Percentiles rank a stretch among this genome's conserved stretches.
These are phyloP conservation scores for Glycyrrhiza uralensis DNA, from an alignment of 306 rosid genomes.

Conservation along the genomic window DNA sequence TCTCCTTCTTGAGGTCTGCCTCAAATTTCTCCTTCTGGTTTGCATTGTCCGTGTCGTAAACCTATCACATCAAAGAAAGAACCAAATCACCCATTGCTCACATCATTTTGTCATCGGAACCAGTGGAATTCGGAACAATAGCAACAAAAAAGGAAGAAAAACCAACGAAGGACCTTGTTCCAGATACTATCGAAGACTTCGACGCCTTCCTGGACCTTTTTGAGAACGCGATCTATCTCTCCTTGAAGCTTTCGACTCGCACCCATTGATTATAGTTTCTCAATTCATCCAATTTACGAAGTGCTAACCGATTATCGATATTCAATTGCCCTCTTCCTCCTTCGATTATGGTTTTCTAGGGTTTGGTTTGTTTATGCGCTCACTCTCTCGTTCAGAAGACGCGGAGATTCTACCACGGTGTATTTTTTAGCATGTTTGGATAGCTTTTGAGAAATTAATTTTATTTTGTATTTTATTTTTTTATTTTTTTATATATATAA, in stretches of 20 bases:
- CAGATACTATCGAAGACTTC: conserved; percentile 95
- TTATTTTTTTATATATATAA: too few relatives aligned
- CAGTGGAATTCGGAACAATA: background rate
- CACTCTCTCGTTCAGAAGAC: conserved; percentile 14
- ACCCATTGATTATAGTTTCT: conserved; percentile 51
- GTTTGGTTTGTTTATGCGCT: conserved; percentile 29
- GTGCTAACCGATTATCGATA: background rate
- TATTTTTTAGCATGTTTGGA: too few relatives aligned
- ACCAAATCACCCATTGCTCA: background rate
- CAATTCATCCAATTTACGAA: background rate
- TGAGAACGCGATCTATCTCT: conserved; percentile 96
- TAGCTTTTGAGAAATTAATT: too few relatives aligned
- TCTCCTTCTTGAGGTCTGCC: conserved; percentile 97
- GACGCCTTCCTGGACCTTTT: conserved; percentile 97
- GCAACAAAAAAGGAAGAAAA: background rate
- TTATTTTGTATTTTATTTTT: too few relatives aligned
- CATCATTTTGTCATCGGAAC: background rate
- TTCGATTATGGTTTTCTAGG: conserved; percentile 13
- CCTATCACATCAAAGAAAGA: conserved; percentile 38
- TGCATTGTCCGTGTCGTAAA: conserved; percentile 93
- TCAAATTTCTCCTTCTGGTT: conserved; percentile 99
- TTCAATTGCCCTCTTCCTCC: background rate
- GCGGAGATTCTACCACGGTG: conserved; percentile 38
- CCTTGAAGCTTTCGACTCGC: conserved; percentile 99
- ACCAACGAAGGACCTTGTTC: conserved; percentile 83